Evolutionary conservation across 148 eudicot genomes (phyloP), one percentile per base, ranked within the genome.

Genomic region (Fagopyrum esculentum): DNA sequence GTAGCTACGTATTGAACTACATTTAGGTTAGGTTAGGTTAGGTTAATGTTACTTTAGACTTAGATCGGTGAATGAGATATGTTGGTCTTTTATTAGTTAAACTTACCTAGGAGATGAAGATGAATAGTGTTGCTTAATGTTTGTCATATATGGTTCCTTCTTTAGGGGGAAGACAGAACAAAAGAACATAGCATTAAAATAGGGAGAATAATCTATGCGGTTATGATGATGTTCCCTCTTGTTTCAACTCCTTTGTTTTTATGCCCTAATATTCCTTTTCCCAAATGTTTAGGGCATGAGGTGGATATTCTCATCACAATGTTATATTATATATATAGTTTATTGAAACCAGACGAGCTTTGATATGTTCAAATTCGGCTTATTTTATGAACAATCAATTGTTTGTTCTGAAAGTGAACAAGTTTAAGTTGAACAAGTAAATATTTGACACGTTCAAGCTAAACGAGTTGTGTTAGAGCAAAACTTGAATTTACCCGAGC

Each of bases 151-250:
- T 26, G 43, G 66, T 22, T 60, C 66, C 66, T 26, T 60, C 35
- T 60, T 26, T 60, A 22, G 11, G 66, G 30, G 66, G 66, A 9
- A 26, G 35, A 59, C 26, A 26, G 66, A 60, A 26, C 40, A 60
- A 26, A 60, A 60, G 66, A 35, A 60, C 66, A 60, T 22, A 22
- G 35, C 66, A 60, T 60, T 60, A 26, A 9, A 22, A 9, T 2
- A 22, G 45, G 69, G 69, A 44, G 69, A 63, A 63, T 63, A 63
- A 63, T 63, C 69, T 63, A 63, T 30, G 11, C 16, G 45, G 45
- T 15, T 30, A 63, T 63, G 43, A 63, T 63, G 45, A 63, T 63
- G 69, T 30, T 63, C 45, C 69, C 69, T 30, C 5, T 63, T 63
- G 69, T 63, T 63, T 63, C 69, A 63, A 63, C 40, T 30, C 69